phyloP scores from a whole-genome alignment of 2,329 filamentous ascomycete genomes.

The Cryoendolithus antarcticus region DNA sequence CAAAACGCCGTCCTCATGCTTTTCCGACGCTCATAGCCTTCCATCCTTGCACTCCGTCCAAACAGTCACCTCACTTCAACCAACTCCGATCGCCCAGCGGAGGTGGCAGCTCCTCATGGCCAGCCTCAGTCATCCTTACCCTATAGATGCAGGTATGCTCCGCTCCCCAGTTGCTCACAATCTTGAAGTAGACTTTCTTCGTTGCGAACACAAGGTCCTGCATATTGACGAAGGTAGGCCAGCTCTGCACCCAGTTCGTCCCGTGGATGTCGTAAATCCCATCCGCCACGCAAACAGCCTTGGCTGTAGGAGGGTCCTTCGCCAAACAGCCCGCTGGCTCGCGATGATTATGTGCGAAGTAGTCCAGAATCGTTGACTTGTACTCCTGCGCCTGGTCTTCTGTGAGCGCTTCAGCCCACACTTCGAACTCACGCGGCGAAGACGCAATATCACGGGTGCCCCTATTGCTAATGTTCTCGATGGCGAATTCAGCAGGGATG shows the following conservation, averaged over 20 bases:
- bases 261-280: conserved; percentile 30
- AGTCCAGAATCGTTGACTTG: conserved; percentile 9
- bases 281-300: conserved; percentile 29
- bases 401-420: conserved; percentile 30
- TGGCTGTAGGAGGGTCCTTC: conserved; percentile 9
- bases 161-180: conserved; percentile 31
- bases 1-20: too few species aligned
- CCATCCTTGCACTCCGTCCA: too few species aligned
- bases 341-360: too few species aligned
- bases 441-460: conserved; percentile 27
- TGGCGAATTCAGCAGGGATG: conserved; percentile 27
- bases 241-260: conserved; percentile 30
- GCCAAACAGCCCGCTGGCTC: too few species aligned
- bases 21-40: too few species aligned
- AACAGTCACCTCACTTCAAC: too few species aligned
- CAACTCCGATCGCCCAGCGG: too few species aligned
- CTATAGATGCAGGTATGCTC: conserved; percentile 36
- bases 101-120: not conserved
- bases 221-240: conserved; percentile 21
- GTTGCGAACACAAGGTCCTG: conserved; percentile 16
- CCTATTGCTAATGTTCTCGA: conserved; percentile 33
- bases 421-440: conserved; percentile 32
- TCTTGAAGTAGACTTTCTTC: conserved; percentile 26
- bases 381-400: conserved; percentile 8
- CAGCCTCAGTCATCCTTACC: conserved; percentile 29